Conservation (phyloP, 2,329 filamentous ascomycete genomes). For the Didymella arachidicola region DNA sequence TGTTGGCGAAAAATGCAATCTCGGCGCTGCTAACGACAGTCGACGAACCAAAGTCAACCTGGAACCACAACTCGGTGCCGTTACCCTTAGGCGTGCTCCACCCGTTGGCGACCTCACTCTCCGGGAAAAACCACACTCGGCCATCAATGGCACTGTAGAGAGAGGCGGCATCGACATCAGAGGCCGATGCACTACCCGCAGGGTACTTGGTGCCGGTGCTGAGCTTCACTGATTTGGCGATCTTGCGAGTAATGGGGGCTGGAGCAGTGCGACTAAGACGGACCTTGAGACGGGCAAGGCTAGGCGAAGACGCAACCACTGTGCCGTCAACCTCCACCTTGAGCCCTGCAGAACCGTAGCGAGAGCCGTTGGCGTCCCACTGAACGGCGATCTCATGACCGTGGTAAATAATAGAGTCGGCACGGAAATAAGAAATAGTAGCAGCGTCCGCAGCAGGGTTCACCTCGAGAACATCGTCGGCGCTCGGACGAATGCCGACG, state of each 20-base stretch:
- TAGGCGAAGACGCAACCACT: slow-evolving; percentile 42
- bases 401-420: slow-evolving; percentile 54
- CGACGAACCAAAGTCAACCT: slow-evolving; percentile 47
- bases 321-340: slow-evolving; percentile 48
- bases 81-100: slow-evolving; percentile 47
- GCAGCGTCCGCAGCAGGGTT: slow-evolving; percentile 50
- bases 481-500: slow-evolving; percentile 53
- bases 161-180: slow-evolving; percentile 29
- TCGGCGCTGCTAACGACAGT: slow-evolving; percentile 45
- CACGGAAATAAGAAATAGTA: slow-evolving; percentile 52
- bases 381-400: slow-evolving; percentile 53
- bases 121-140: slow-evolving; percentile 51
- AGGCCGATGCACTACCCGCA: slow-evolving; percentile 42
- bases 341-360: slow-evolving; percentile 45
- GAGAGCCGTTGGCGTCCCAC: slow-evolving; percentile 51
- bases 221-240: slow-evolving; percentile 51
- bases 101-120: slow-evolving; percentile 49
- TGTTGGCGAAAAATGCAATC: slow-evolving; percentile 49
- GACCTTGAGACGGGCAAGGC: slow-evolving; percentile 37
- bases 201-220: slow-evolving; percentile 41
- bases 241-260: slow-evolving; percentile 38
- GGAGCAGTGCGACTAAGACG: slow-evolving; percentile 31
- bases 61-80: slow-evolving; percentile 47
- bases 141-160: slow-evolving; percentile 53
- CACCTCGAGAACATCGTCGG: slow-evolving; percentile 52